Evolutionary conservation across 305 asterid species (phyloP), one percentile per base, ranked within the genome.

Genomic region (Petunia hybrid): DNA sequence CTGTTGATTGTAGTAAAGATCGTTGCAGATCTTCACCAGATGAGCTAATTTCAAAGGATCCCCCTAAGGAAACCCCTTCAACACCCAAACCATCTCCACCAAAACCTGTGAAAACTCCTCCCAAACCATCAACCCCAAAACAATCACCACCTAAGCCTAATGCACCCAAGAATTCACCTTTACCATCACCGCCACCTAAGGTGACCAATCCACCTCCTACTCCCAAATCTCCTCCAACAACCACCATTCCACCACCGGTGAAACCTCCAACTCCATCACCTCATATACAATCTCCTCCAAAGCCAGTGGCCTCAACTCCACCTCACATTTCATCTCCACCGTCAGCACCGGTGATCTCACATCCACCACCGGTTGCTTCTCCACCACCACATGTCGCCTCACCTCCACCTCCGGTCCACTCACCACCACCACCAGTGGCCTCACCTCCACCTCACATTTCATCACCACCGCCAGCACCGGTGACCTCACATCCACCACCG

Each of bases 1-100:
- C 84, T 14, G 87, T 91, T 73, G 87, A 91, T 82, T 92, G 97
- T 65, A 69, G 67, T 5, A 81, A 82, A 14, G 61, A 59, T 1
- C 87, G 83, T 14, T 91, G 92, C 14, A 83, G 93, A 41, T 40
- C 56, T 6, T 22, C 89, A 1, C 4, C 31, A 0, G 40, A 22
- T 3, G 84, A 84, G 4, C 64, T 14, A 2, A 83, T 88, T 16
- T 90, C 90, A 6, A 38, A 64, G 35, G 60, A 76, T 9, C 80
- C 79, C 22, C 81, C 76, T 4, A 64, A 46, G 39, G 40, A 5
- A 61, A 76, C 79, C 51, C 53, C 85, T 1, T 12, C 57, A 9
- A 78, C 81, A 10, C 71, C 76, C 35, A 74, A 69, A 59, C 57
- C 79, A 38, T 22, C 79, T 38, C 78, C 84, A n/a, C 22, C 40